Evolutionary conservation across 352 stramenopile species (phyloP).

Genomic region (Bremia lactucae): DNA sequence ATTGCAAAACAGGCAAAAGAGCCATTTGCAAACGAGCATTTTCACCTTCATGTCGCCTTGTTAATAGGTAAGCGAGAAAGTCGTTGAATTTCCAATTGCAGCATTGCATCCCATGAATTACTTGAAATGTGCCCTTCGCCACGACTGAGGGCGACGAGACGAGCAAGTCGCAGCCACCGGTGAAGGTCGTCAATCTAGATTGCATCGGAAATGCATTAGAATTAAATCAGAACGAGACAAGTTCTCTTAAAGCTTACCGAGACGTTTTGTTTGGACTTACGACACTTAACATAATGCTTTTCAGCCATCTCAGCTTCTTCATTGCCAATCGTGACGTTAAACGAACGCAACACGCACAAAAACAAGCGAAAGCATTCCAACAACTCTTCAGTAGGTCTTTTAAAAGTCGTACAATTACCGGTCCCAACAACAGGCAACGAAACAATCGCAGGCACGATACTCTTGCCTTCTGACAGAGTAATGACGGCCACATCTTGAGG

Average conservation of each 20-base stretch:
- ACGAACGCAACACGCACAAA: constrained; percentile 40
- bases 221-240: neutral
- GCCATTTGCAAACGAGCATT: neutral
- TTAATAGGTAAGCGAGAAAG: constrained; percentile 17
- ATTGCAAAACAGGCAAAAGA: neutral
- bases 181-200: constrained; percentile 64
- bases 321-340: constrained; percentile 52
- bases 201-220: neutral
- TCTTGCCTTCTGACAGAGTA: constrained; percentile 62
- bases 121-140: constrained; percentile 43
- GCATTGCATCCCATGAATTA: constrained; percentile 43
- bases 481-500: constrained; percentile 60
- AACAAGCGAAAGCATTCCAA: constrained; percentile 64
- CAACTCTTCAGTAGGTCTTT: constrained; percentile 14
- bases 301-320: constrained; percentile 67
- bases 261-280: constrained; percentile 58
- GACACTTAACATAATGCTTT: constrained; percentile 66
- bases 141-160: constrained; percentile 54
- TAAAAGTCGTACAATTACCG: neutral
- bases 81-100: constrained; percentile 40
- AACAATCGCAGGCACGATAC: constrained; percentile 55
- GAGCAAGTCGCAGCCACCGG: constrained; percentile 59
- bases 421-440: constrained; percentile 22
- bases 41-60: constrained; percentile 6
- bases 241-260: constrained; percentile 29